Base-by-base conservation (phyloP, 2,329 filamentous ascomycete genomes). In the Cytospora piceicola region DNA sequence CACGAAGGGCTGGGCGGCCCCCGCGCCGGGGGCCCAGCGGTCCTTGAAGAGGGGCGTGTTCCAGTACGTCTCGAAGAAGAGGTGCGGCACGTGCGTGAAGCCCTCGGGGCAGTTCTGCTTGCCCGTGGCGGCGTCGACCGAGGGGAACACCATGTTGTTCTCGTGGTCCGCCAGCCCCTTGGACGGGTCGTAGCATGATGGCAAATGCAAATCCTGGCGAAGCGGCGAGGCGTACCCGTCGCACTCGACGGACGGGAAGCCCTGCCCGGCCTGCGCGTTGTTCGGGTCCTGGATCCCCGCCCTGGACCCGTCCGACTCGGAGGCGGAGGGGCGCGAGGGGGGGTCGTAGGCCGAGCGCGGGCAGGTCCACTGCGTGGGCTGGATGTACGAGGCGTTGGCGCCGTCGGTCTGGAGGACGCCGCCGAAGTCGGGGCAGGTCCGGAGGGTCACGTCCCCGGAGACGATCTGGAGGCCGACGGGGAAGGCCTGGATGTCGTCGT, bases 191-290 rank as follows among this genome's bases (percentile, higher is more conserved):
- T 90, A 92, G 81, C 90, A 92, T 7, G 87, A 88, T 7, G 90
- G 90, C 78, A 92, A 90, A 80, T 90, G 89, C 51, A 91, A 78
- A 70, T 92, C 88, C 64, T 85, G 83, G 49, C 89, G 86, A 54
- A 88, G 81, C 66, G 87, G 87, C 60, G 87, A 88, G 69, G 81
- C 82, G 64, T 78, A 81, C 60, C 85, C 83, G 71, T 90, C 86
- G 74, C 91, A 93, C 72, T 88, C 84, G 74, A 85, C 82, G 73
- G 88, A 83, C 32, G 91, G 91, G 74, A 95, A 90, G n/a, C 86
- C 87, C 22, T 82, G 80, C 68, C 87, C 87, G 54, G 83, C 78
- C 58, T 84, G 85, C 70, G 81, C 70, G 77, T 88, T 85, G 72
- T 75, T 72, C 39, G 83, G 78, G 70, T 87, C 83, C 55, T 80